phyloP scores from a whole-genome alignment of 805 yeast species.

The Suhomyces canberraensis region DNA sequence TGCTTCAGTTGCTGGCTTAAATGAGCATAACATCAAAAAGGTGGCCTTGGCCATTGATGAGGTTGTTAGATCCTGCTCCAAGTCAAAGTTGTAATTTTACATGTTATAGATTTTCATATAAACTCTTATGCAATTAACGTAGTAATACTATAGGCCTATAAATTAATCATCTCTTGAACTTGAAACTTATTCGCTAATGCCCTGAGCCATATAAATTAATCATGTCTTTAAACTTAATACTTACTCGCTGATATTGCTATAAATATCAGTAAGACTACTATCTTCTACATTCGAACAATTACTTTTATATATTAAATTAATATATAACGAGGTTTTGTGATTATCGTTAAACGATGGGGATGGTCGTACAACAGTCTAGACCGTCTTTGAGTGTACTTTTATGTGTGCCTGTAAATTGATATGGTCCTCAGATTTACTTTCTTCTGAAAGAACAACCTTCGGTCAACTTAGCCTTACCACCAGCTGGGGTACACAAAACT shows the following conservation, averaged over 20 bases:
- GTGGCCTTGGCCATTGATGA: conserved; percentile 83
- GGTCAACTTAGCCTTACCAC: conserved; percentile 99
- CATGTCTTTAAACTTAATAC: no score
- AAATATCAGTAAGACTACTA: no score
- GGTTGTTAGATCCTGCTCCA: conserved; percentile 47
- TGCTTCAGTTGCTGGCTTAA: conserved; percentile 91
- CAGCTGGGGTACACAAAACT: conserved; percentile 97
- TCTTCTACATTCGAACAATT: not conserved
- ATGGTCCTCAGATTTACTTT: conserved; percentile 56
- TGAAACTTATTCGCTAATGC: not conserved
- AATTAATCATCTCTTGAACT: no score
- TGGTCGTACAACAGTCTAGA: not conserved
- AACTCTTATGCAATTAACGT: no score
- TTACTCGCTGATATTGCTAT: no score
- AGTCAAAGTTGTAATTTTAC: conserved; percentile 13
- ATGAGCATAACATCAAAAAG: conserved; percentile 67
- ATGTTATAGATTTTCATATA: not conserved
- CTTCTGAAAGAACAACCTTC: conserved; percentile 99
- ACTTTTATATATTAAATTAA: not conserved
- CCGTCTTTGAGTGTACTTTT: conserved; percentile 1
- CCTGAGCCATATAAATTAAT: no score
- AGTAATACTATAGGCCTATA: no score
- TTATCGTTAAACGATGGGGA: conserved; percentile 1
- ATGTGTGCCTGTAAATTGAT: conserved; percentile 1
- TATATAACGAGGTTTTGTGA: not conserved